These are phyloP conservation scores for Diversispora epigaea DNA, from an alignment of 192 early-diverging fungal species.

Conservation along the genomic window DNA sequence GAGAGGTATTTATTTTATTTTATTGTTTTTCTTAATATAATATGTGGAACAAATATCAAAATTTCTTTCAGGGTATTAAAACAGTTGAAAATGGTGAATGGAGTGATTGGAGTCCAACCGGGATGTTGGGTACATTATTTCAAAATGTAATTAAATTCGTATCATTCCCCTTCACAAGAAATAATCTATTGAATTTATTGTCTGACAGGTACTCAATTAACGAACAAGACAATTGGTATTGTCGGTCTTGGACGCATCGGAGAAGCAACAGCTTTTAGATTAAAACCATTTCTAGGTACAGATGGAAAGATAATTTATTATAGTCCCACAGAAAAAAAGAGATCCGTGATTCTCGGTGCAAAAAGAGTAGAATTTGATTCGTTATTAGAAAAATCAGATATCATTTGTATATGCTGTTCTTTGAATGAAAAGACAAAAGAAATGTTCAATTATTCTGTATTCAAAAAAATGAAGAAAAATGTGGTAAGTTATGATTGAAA, in stretches of 20 bases:
- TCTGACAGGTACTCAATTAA: conserved; percentile 67
- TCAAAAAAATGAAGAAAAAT: conserved; percentile 67
- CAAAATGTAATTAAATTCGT: neutral
- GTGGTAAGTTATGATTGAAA: conserved; percentile 42
- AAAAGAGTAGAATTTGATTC: conserved; percentile 52
- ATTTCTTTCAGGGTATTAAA: conserved; percentile 22
- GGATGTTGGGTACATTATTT: conserved; percentile 48
- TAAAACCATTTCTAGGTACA: conserved; percentile 60
- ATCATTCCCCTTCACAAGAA: neutral
- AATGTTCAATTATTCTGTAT: conserved; percentile 66
- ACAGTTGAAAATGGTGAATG: conserved; percentile 47
- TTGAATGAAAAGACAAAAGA: conserved; percentile 68
- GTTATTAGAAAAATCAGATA: conserved; percentile 65
- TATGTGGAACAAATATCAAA: neutral
- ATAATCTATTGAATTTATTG: neutral
- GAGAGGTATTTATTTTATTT: conserved; percentile 42
- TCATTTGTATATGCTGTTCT: conserved; percentile 74
- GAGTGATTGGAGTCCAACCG: conserved; percentile 61
- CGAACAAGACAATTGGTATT: conserved; percentile 77
- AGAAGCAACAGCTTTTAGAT: conserved; percentile 64
- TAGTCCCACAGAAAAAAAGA: conserved; percentile 52
- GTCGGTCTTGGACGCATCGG: conserved; percentile 87
- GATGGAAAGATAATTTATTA: conserved; percentile 64
- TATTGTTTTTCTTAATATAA: neutral
- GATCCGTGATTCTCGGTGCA: conserved; percentile 51